phyloP scores from a whole-genome alignment of 2,329 filamentous ascomycete species.

The Ceratocystis cubensis region DNA sequence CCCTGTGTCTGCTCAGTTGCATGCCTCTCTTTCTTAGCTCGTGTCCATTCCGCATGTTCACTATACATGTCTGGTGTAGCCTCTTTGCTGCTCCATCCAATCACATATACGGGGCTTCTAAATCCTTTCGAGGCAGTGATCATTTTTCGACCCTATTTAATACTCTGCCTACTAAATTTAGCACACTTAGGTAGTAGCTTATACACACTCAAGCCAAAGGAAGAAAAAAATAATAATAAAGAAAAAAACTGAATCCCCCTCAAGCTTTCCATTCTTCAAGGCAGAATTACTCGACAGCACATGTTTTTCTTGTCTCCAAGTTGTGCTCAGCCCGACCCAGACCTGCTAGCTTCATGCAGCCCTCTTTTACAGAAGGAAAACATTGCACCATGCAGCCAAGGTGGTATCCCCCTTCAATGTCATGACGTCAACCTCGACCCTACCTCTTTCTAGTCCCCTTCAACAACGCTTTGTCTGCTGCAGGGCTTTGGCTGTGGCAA shows the following conservation, averaged over 20 bases:
- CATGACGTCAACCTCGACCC: conserved; percentile 5
- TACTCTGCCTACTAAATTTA: conserved; percentile 3
- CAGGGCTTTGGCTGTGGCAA: not conserved
- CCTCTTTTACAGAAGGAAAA: not conserved
- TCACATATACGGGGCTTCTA: not conserved
- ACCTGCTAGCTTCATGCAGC: not conserved
- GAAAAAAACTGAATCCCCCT: too few species aligned
- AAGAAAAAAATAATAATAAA: too few species aligned
- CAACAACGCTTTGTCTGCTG: conserved; percentile 5
- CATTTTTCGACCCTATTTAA: not conserved
- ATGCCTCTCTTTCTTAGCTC: not conserved
- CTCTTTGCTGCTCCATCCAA: not conserved
- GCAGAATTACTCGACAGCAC: not conserved
- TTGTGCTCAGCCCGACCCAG: not conserved
- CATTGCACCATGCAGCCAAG: not conserved
- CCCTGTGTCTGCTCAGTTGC: not conserved
- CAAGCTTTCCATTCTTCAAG: not conserved
- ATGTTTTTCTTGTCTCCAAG: not conserved
- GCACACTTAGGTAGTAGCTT: not conserved
- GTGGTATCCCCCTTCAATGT: not conserved
- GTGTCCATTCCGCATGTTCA: not conserved
- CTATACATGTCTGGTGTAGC: not conserved
- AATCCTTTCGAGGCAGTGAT: conserved; percentile 6
- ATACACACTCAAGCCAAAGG: too few species aligned
- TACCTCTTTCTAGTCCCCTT: not conserved